Percentiles rank a stretch among this genome's conserved stretches.
Evolutionary conservation across 805 yeast genomes (phyloP).

Genomic region (Kodamaea leandrae): DNA sequence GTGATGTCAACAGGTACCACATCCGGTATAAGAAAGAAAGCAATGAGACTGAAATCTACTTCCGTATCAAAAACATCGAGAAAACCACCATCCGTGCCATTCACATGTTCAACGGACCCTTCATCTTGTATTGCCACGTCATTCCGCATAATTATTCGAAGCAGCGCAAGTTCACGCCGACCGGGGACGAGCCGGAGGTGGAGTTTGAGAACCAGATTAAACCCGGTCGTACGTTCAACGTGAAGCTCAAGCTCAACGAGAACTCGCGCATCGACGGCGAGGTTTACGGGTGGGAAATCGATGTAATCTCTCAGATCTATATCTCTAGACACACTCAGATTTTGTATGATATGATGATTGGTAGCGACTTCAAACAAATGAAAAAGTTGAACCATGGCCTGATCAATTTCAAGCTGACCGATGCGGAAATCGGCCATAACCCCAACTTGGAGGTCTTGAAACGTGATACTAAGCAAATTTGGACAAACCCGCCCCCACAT

Average conservation of each 20-base stretch:
- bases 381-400: constrained; percentile 30
- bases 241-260: constrained; percentile 48
- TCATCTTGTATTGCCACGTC: constrained; percentile 43
- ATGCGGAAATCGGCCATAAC: constrained; percentile 12
- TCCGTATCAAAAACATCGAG: constrained; percentile 41
- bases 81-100: constrained; percentile 37
- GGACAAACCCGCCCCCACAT: constrained; percentile 28
- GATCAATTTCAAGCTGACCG: constrained; percentile 4
- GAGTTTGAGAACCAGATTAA: constrained; percentile 46
- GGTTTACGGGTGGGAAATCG: constrained; percentile 36
- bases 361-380: constrained; percentile 33
- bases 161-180: constrained; percentile 22
- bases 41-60: constrained; percentile 21
- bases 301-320: constrained; percentile 41
- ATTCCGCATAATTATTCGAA: constrained; percentile 36
- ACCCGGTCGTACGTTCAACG: constrained; percentile 70
- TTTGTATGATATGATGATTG: constrained; percentile 36
- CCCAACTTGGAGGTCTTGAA: constrained; percentile 28
- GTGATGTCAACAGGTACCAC: constrained; percentile 37
- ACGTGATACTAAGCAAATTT: constrained; percentile 29
- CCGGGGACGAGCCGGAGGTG: constrained; percentile 26
- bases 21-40: constrained; percentile 20
- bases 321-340: constrained; percentile 32
- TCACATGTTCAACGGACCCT: constrained; percentile 43
- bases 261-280: constrained; percentile 31